phyloP scores from a whole-genome alignment of 306 rosid species.

The Alnus rubra region DNA sequence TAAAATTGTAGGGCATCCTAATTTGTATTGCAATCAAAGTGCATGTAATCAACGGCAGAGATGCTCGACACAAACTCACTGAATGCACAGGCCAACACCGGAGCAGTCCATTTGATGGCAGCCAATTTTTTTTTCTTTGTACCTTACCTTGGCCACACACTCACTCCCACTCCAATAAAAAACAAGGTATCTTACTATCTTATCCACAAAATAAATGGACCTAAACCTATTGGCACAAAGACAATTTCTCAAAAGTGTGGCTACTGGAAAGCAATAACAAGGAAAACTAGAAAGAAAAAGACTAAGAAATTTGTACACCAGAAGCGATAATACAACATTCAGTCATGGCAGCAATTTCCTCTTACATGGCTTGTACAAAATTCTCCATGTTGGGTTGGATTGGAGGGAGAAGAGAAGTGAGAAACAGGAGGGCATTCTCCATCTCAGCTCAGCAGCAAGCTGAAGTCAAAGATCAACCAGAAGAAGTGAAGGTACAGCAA shows the following conservation, averaged over 20 bases:
- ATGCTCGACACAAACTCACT: neutral
- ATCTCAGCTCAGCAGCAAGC: constrained; percentile 57
- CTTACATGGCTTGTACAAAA: constrained; percentile 59
- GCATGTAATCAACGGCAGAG: constrained; percentile 6
- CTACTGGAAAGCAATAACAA: constrained; percentile 10
- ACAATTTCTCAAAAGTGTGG: constrained; percentile 5
- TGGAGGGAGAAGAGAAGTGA: constrained; percentile 41
- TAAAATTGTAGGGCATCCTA: too few species aligned
- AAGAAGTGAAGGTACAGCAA: constrained; percentile 28
- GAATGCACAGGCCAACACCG: constrained; percentile 19
- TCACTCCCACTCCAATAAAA: constrained; percentile 17
- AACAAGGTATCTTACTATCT: constrained; percentile 54
- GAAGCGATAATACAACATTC: constrained; percentile 11
- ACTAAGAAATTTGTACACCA: constrained; percentile 3
- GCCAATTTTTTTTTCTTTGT: constrained; percentile 12
- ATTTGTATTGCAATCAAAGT: neutral
- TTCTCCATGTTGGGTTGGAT: constrained; percentile 50
- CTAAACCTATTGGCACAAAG: constrained; percentile 2
- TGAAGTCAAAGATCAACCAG: constrained; percentile 43
- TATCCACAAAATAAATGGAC: constrained; percentile 46
- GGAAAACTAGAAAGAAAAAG: constrained; percentile 10
- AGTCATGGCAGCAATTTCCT: constrained; percentile 75
- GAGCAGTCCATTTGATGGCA: constrained; percentile 12
- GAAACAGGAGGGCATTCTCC: constrained; percentile 35
- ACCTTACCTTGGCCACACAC: constrained; percentile 34